Percentiles rank a stretch among this genome's conserved stretches.
These are phyloP conservation scores for Mytilinidion resinicola DNA, from an alignment of 495 filamentous ascomycete genomes.

Conservation along the genomic window DNA sequence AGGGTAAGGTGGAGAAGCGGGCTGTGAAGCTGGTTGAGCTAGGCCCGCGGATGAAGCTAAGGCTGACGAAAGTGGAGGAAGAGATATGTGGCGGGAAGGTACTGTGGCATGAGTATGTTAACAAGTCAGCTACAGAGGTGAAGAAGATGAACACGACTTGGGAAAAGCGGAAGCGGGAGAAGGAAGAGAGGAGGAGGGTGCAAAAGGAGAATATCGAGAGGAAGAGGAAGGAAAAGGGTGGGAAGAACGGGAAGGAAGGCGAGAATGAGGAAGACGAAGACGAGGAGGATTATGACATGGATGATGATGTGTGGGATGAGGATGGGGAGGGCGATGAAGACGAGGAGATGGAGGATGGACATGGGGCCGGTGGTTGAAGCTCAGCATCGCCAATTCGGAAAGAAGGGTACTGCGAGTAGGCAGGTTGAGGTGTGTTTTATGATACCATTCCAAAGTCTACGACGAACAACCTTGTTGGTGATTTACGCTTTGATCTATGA, in stretches of 20 bases:
- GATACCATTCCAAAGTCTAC: no score
- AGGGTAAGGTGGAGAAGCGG: conserved; percentile 61
- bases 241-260: conserved; percentile 42
- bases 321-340: conserved; percentile 28
- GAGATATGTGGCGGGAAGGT: conserved; percentile 84
- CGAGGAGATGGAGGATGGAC: conserved; percentile 44
- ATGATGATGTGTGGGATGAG: conserved; percentile 43
- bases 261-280: conserved; percentile 47
- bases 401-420: no score
- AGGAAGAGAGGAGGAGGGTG: conserved; percentile 68
- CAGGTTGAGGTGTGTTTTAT: no score
- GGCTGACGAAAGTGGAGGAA: conserved; percentile 94
- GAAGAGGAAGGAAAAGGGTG: conserved; percentile 61
- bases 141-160: conserved; percentile 72
- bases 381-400: no score
- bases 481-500: no score
- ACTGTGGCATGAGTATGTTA: conserved; percentile 94
- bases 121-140: conserved; percentile 72
- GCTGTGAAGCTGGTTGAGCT: conserved; percentile 88
- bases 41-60: conserved; percentile 80
- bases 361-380: conserved; percentile 44
- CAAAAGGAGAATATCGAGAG: conserved; percentile 84
- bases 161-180: conserved; percentile 70
- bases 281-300: conserved; percentile 49
- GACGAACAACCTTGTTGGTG: no score